Base-by-base conservation (phyloP, 2,329 filamentous ascomycete genomes). In the Rutstroemia sp. region DNA sequence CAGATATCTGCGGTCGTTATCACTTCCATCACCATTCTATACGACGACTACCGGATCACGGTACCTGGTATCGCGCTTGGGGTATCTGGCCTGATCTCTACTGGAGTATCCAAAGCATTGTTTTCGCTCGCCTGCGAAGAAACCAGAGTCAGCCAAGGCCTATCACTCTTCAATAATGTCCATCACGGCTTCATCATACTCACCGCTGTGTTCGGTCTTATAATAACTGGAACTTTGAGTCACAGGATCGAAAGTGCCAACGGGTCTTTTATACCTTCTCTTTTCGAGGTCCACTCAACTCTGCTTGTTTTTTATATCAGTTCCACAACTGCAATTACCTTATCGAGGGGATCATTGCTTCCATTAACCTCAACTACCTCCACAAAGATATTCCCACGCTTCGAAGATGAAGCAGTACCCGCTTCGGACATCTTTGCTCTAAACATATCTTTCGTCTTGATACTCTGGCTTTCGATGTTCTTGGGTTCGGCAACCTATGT, bases 1-100 rank as follows among this genome's bases (percentile, higher is more conserved):
- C 59, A 64, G 48, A 52, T 58, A 16, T 6, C 61, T 8, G 12
- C 63, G n/a, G 49, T 57, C 14, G 38, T 51, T n/a, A n/a, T 48
- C 7, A 51, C 59, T 23, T 62, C 59, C 12, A 47, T 42, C 25
- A 23, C 60, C 16, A 54, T 65, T 9, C 51, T 67, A n/a, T 62
- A 62, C 36, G 61, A 62, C 49, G 65, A 67, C 52, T 63, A 63
- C 51, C 64, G 65, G 17, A 59, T 67, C 14, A 65, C 59, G 51
- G 64, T 66, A 4, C 61, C 55, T 9, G 64, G 64, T 23, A 51
- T 67, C 7, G 38, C 65, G 9, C 61, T 58, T 23, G 60, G 63
- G 4, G 21, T 63, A 6, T 30, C 48, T 19, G 58, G 61, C 10
- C 53, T 66, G 17, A 34, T 64, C 5, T 50, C 58, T n/a, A 59